phyloP scores from a whole-genome alignment of 495 filamentous ascomycete genomes.

The Aspergillus steynii region DNA sequence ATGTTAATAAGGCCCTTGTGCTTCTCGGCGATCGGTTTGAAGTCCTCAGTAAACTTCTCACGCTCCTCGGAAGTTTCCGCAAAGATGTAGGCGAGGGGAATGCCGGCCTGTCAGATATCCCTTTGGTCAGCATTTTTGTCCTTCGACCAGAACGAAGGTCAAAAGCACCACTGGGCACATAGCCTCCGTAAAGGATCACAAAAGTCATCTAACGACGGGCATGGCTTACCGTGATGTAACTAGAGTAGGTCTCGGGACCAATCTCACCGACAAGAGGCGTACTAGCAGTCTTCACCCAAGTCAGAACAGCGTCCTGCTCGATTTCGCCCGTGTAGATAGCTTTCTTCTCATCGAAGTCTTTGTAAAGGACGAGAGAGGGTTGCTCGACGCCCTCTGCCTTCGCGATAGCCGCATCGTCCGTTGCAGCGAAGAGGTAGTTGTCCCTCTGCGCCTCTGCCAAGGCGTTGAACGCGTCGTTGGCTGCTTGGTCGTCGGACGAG shows the following conservation, averaged over 20 bases:
- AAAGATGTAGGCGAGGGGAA: constrained; percentile 97
- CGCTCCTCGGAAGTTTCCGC: constrained; percentile 91
- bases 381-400: constrained; percentile 85
- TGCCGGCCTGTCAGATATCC: constrained; percentile 59
- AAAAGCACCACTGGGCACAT: no score
- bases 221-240: constrained; percentile 81
- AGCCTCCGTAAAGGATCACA: no score
- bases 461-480: constrained; percentile 74
- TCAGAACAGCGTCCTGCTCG: constrained; percentile 70
- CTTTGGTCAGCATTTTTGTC: constrained; percentile 9
- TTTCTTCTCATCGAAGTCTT: constrained; percentile 97
- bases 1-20: constrained; percentile 88
- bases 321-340: constrained; percentile 77
- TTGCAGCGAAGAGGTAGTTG: constrained; percentile 87
- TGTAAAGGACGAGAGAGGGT: constrained; percentile 92
- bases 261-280: constrained; percentile 95
- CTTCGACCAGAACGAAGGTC: no score
- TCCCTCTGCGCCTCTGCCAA: constrained; percentile 86
- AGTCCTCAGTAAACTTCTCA: constrained; percentile 65
- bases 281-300: constrained; percentile 80
- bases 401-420: constrained; percentile 78
- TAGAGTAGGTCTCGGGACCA: constrained; percentile 94
- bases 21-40: constrained; percentile 56
- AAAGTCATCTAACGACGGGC: no score
- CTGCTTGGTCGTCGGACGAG: constrained; percentile 77